phyloP scores from a whole-genome alignment of 306 rosid genomes.

The Vigna nakashimae region DNA sequence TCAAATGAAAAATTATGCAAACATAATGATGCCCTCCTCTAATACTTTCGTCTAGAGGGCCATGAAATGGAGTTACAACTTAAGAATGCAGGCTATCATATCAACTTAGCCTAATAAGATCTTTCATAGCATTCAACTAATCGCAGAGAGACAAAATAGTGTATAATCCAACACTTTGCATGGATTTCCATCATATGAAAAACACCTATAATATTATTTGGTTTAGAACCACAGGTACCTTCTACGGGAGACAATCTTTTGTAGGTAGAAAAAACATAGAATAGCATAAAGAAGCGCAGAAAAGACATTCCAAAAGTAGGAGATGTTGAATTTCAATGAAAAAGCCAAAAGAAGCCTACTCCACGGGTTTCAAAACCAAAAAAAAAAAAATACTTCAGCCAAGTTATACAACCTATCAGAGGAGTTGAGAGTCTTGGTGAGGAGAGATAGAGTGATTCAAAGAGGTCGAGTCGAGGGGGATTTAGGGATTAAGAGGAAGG shows the following conservation, averaged over 20 bases:
- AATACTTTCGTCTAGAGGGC: conserved; percentile 10
- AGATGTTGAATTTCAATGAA: neutral
- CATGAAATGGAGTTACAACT: neutral
- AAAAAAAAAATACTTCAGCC: neutral
- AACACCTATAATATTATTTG: neutral
- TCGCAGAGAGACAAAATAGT: neutral
- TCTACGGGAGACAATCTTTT: neutral
- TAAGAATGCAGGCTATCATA: neutral
- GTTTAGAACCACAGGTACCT: neutral
- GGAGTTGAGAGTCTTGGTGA: neutral
- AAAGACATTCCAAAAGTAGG: neutral
- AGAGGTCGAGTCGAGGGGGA: neutral
- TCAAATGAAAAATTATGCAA: conserved; percentile 23
- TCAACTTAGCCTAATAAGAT: conserved; percentile 21
- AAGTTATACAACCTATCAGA: neutral
- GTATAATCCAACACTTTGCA: neutral
- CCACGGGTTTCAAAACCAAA: neutral
- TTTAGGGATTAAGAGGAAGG: neutral
- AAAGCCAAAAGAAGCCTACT: neutral
- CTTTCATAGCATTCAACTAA: conserved; percentile 5
- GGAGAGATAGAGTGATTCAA: neutral
- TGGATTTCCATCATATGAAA: conserved; percentile 3
- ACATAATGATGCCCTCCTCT: conserved; percentile 4
- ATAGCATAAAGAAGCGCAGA: neutral
- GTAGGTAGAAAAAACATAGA: neutral